These are phyloP conservation scores for Globisporangium rhizosaccharum DNA, from an alignment of 352 stramenopile genomes.

Conservation along the genomic window DNA sequence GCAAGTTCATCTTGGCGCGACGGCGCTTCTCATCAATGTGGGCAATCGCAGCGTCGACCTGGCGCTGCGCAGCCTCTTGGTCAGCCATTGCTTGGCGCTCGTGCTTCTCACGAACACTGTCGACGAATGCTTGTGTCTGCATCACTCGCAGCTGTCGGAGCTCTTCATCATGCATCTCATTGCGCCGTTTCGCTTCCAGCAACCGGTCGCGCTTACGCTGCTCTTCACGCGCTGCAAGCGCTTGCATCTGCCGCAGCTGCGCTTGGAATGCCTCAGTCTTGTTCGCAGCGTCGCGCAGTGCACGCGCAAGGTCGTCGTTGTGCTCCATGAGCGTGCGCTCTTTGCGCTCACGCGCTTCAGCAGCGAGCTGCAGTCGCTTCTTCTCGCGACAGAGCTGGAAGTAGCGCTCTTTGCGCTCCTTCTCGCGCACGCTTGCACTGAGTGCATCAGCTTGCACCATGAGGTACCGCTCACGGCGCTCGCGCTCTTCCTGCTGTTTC, in stretches of 20 bases:
- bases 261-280: slow-evolving; percentile 28
- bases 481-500: slow-evolving; percentile 37
- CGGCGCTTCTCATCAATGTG: slow-evolving; percentile 25
- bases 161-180: slow-evolving; percentile 66
- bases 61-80: slow-evolving; percentile 25
- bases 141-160: slow-evolving; percentile 36
- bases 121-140: slow-evolving; percentile 21
- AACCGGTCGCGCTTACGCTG: slow-evolving; percentile 30
- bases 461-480: slow-evolving; percentile 40
- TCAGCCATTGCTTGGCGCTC: slow-evolving; percentile 42
- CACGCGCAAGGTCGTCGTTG: slow-evolving; percentile 33
- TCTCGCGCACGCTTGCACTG: slow-evolving; percentile 20
- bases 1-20: slow-evolving; percentile 28
- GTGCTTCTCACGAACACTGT: slow-evolving; percentile 30
- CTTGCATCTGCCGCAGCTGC: slow-evolving; percentile 38
- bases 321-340: slow-evolving; percentile 32
- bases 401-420: slow-evolving; percentile 31
- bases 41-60: slow-evolving; percentile 9
- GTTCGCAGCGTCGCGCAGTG: slow-evolving; percentile 5
- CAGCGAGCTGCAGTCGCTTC: slow-evolving; percentile 24
- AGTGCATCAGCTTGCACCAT: slow-evolving; percentile 41
- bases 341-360: slow-evolving; percentile 22
- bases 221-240: slow-evolving; percentile 26
- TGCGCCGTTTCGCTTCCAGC: slow-evolving; percentile 43
- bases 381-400: slow-evolving; percentile 35